Base-by-base conservation (phyloP, 345 rosid species). In the Salix brachista region DNA sequence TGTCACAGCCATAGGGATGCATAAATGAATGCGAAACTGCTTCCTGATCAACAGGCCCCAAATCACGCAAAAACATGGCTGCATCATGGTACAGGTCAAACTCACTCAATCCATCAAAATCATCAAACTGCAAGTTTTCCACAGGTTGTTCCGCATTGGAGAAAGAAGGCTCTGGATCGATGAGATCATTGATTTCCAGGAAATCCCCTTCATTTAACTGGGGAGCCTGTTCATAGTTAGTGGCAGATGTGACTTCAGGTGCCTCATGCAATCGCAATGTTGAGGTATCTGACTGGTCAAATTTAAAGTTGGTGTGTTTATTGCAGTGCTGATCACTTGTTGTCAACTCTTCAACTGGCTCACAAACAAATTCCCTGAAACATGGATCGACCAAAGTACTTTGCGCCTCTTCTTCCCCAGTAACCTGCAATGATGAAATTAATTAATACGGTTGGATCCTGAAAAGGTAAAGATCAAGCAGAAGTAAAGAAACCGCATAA, bases 181-280 rank as follows among this genome's bases (percentile, higher is more conserved):
- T 11, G 52, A 94, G 95, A 87, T 92, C 97, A 80, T 89, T 88
- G 4, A 92, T 87, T 85, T 92, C 97, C 81, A 94, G 88, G 83
- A 88, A 94, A 86, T 85, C 97, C 23, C 68, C 88, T 72, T 70
- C 90, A 6, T 19, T 58, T 18, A 72, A 4, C 50, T 73, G 77
- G 39, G 71, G 58, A 11, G 64, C 67, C 58, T 23, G 79, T 52
- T 80, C 76, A 52, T 14, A 36, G 26, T 71, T 75, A 25, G 82
- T 52, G 66, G 69, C 79, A 67, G 84, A 81, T 21, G 83, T 79
- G 39, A 81, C 82, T 79, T 83, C 96, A 52, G 87, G 75, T 69
- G 79, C 76, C 67, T 79, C 89, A 9, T 25, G 52, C 8, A 39
- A 70, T 72, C 75, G 88, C 80, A 80, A 32, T 37, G 81, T 78